These are phyloP conservation scores for Pogostemon cablin DNA, from an alignment of 257 asterid species.

Conservation along the genomic window DNA sequence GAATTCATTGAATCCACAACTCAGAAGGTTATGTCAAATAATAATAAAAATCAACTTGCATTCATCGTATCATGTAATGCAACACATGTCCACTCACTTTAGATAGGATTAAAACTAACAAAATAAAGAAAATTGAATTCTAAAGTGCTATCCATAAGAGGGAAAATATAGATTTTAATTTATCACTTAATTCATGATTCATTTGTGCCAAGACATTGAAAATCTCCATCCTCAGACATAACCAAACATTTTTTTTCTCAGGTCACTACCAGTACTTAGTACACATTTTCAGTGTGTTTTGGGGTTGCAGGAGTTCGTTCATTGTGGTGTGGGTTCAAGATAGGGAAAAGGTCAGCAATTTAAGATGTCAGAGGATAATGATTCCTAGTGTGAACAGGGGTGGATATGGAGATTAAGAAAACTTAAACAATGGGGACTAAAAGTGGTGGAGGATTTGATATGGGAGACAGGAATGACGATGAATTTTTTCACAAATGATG, in stretches of 20 bases:
- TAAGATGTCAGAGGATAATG: too few relatives aligned
- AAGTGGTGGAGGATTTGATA: neutral
- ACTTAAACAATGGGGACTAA: neutral
- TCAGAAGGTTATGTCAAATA: slow-evolving; percentile 2
- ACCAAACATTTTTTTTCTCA: slow-evolving; percentile 7
- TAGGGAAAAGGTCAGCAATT: neutral
- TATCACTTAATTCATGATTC: neutral
- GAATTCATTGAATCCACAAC: slow-evolving; percentile 14
- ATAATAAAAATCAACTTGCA: neutral
- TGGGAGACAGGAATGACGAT: neutral
- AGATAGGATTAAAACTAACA: neutral
- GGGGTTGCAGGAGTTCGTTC: neutral
- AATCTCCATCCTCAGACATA: neutral
- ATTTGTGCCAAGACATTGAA: neutral
- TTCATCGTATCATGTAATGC: neutral
- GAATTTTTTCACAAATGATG: neutral
- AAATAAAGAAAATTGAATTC: neutral
- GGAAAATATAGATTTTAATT: neutral
- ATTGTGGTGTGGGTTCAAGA: neutral
- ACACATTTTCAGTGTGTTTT: neutral
- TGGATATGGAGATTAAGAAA: neutral
- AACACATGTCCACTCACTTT: neutral
- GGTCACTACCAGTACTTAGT: neutral
- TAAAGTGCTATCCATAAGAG: neutral
- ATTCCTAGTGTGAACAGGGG: too few relatives aligned